Evolutionary conservation across 768 basidiomycete species (phyloP), one percentile per base, ranked within the genome.

Genomic region (Boletus fagicola): DNA sequence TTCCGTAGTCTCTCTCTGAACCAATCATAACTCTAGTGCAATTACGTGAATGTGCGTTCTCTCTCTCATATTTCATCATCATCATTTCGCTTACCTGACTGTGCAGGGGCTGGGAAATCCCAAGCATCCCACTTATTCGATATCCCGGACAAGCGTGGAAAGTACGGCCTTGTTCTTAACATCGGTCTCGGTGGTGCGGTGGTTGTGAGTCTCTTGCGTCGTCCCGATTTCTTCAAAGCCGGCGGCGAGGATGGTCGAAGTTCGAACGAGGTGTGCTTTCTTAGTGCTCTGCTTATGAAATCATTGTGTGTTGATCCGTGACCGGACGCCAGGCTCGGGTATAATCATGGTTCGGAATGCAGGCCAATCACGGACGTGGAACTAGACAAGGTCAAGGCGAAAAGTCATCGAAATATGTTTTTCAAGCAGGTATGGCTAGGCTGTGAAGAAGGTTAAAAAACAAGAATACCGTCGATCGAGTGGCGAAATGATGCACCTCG

Each of bases 151-250:
- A 77, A 78, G 60, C 82, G 84, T 16, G 87, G 89, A 11, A 91
- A 90, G 71, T 90, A 80, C 62, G 90, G 87, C 2, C 76, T 93
- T 12, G 84, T 89, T 7, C 90, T 92, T 63, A 92, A 93, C 66
- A 74, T 92, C 40, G 91, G 92, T 18, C 78, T 92, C 12, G 91
- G 90, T 54, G 86, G 87, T 49, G 88, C 88, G n/a, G 86, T 81
- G 1, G 87, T 90, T 30, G 83, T 90, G 46, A 86, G 83, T 35
- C 74, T 92, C 13, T 77, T 92, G 42, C 83, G 85, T 24, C 79
- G 89, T 15, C 91, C 91, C 0, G 86, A 88, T 53, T 93, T 92
- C 72, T 93, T 74, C 71, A 77, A 80, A 54, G 68, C 78, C 8
- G 83, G 82, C 9, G 83, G 86, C 1, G 62, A 67, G 11, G 90